Percentiles rank a stretch among this genome's conserved stretches.
phyloP scores from a whole-genome alignment of 306 rosid species.

The Hippophae rhamnoides region DNA sequence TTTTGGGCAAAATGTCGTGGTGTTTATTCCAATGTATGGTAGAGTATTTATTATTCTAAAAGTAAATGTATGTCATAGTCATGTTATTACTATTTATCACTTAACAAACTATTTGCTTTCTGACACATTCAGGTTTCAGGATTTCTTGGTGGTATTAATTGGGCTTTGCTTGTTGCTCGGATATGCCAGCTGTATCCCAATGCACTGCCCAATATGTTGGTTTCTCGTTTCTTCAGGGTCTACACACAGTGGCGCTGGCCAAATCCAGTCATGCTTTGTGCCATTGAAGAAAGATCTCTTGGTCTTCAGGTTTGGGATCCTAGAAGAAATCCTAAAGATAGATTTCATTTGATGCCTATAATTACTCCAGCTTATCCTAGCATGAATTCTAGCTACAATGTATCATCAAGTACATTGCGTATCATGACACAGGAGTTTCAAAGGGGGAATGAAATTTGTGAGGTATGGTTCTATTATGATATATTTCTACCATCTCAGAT shows the following conservation, averaged over 20 bases:
- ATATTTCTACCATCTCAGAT: slow-evolving; percentile 6
- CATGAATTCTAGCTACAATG: slow-evolving; percentile 98
- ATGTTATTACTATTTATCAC: slow-evolving; percentile 6
- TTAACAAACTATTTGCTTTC: slow-evolving; percentile 19
- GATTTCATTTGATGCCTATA: slow-evolving; percentile 86
- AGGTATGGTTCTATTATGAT: slow-evolving; percentile 41
- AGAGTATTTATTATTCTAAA: not conserved
- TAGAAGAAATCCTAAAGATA: slow-evolving; percentile 76
- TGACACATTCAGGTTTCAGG: slow-evolving; percentile 72
- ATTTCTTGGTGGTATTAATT: slow-evolving; percentile 94
- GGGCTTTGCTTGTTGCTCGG: slow-evolving; percentile 98
- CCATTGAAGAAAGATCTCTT: slow-evolving; percentile 84
- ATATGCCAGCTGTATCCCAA: slow-evolving; percentile 97
- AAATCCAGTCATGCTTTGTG: slow-evolving; percentile 92
- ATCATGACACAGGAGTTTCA: slow-evolving; percentile 83
- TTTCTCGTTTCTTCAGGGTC: slow-evolving; percentile 90
- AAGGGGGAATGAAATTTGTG: slow-evolving; percentile 87
- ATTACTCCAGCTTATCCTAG: slow-evolving; percentile 98
- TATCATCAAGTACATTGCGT: slow-evolving; percentile 77
- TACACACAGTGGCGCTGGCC: slow-evolving; percentile 99
- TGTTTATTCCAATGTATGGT: slow-evolving; percentile 89
- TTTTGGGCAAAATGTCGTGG: slow-evolving; percentile 97
- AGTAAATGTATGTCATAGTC: not conserved
- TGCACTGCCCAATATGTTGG: slow-evolving; percentile 89
- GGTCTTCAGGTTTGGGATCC: slow-evolving; percentile 97